phyloP scores from a whole-genome alignment of 805 yeast genomes.

The Candida quercuum region DNA sequence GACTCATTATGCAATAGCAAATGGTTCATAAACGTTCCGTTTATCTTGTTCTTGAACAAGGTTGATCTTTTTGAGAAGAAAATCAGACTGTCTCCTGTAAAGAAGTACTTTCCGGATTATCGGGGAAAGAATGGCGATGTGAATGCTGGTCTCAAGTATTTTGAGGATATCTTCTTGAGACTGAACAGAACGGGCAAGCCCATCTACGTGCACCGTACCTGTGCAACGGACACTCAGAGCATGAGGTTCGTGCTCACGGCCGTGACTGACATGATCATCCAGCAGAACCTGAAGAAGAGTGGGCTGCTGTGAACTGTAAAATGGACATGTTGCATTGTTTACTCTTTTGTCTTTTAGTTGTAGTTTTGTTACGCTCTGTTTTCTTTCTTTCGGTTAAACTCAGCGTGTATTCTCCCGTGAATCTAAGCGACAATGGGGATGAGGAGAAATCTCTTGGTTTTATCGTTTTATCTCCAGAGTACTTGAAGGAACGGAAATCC shows the following conservation, averaged over 20 bases:
- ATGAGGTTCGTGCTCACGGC: slow-evolving; percentile 91
- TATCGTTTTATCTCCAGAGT: too few species aligned
- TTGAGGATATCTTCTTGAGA: slow-evolving; percentile 61
- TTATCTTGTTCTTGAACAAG: slow-evolving; percentile 85
- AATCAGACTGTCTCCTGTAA: slow-evolving; percentile 58
- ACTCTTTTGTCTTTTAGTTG: too few species aligned
- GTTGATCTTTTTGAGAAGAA: slow-evolving; percentile 76
- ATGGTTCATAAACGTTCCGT: slow-evolving; percentile 84
- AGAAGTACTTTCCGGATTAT: slow-evolving; percentile 73
- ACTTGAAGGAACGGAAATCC: neutral
- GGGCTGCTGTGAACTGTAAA: slow-evolving; percentile 54
- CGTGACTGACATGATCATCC: slow-evolving; percentile 86
- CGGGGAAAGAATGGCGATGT: slow-evolving; percentile 58
- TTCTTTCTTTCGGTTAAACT: too few species aligned
- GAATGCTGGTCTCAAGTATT: slow-evolving; percentile 63
- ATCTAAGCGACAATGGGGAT: too few species aligned
- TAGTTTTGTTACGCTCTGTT: neutral
- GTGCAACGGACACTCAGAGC: slow-evolving; percentile 88
- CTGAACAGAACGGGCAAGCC: slow-evolving; percentile 62
- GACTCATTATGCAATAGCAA: slow-evolving; percentile 77
- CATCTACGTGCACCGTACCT: slow-evolving; percentile 87
- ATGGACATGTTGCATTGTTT: too few species aligned
- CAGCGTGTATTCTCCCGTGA: too few species aligned
- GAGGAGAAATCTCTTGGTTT: too few species aligned
- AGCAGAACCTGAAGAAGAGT: slow-evolving; percentile 71